Evolutionary conservation across 257 asterid genomes (phyloP).

Genomic region (Capsicum baccatum): DNA sequence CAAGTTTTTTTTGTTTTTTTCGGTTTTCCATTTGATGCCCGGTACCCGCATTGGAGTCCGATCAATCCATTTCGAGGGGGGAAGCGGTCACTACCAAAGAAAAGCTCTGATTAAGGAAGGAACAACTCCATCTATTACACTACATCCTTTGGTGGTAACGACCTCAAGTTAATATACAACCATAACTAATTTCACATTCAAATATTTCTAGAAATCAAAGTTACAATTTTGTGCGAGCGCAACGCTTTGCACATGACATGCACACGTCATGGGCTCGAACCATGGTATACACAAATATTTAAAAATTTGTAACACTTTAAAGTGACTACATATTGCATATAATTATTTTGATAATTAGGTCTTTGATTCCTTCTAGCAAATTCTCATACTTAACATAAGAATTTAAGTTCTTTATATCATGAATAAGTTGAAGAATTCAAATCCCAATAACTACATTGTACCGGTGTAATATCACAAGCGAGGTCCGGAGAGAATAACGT

Average conservation of each 20-base stretch:
- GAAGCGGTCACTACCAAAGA: no score
- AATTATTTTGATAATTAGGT: conserved; percentile 4
- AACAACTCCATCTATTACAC: fast-evolving
- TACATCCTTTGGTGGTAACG: no score
- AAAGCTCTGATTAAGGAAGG: no score
- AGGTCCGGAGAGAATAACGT: no score
- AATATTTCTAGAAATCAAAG: neutral
- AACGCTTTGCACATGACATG: no score
- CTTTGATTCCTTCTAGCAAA: neutral
- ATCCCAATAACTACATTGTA: neutral
- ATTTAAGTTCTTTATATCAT: neutral
- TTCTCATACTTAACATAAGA: neutral
- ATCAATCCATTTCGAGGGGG: no score
- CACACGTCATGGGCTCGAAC: neutral
- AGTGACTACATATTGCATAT: neutral
- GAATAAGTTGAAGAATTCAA: neutral
- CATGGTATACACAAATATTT: neutral
- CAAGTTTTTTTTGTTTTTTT: no score
- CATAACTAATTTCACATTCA: neutral
- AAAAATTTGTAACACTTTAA: no score
- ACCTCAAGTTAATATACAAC: neutral
- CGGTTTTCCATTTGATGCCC: no score
- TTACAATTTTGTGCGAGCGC: neutral
- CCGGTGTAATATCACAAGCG: no score
- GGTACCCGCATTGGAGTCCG: no score